Base-by-base conservation (phyloP, 176 grass and related monocot species). In the Areca catechu region DNA sequence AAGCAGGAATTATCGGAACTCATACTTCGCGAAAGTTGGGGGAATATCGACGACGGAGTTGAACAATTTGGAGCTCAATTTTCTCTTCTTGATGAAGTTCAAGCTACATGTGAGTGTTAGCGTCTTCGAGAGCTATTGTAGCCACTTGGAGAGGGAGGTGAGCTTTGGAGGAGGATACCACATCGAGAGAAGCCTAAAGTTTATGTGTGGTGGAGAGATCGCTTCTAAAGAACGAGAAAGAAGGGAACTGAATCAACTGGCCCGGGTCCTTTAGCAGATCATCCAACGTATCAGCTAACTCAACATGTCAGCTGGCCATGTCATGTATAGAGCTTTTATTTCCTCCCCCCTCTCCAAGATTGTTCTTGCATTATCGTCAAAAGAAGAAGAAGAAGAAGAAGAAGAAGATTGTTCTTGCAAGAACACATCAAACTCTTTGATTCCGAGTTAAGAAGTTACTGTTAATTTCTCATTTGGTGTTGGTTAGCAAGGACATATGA, bases 1-100 rank as follows among this genome's bases (percentile, higher is more conserved):
- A 30, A 60, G 58, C 54, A 74, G 80, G 57, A 96, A 90, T 77
- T 90, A 90, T 64, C 72, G 60, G 27, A 96, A 96, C 71, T 74
- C 92, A 3, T 69, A 88, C 79, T 96, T 90, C 48, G 92, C 92
- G 5, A 82, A 82, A 37, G 64, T 90, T 4, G 86, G 92, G 29
- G 92, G 92, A 24, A 57, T 96, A 1, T 7, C 20, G 56, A 67
- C 80, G 15, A 56, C 54, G 67, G 92, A 96, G 70, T 66, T 96
- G 34, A 64, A 75, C 69, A 49, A 64, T 23, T 70, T 90, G 71
- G 92, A 96, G 71, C 67, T 96, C 0, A 19, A 90, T 37, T 96
- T 96, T 60, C 65, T 96, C 4, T 96, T 90, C 88, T 69, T 96
- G 49, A 72, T 96, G 80, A 60, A 73, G 69, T 96, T 96, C 73